A percentile compares a stretch with the other conserved stretches of the same genome.
Evolutionary conservation across 768 basidiomycete genomes (phyloP).

Genomic region (Pulveroboletus ravenelii): DNA sequence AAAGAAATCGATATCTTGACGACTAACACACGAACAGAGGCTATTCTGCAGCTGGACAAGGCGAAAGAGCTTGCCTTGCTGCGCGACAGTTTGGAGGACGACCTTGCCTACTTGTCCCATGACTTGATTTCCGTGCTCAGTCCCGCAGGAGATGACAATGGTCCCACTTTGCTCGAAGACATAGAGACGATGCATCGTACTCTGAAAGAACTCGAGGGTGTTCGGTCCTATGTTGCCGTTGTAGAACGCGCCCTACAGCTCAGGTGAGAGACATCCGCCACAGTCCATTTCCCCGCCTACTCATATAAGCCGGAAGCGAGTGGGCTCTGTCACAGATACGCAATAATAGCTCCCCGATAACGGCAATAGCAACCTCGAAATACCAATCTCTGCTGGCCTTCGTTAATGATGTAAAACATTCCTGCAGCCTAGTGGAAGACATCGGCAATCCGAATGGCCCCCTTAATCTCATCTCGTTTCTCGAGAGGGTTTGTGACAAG

Average conservation of each 20-base stretch:
- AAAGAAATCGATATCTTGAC: constrained; percentile 44
- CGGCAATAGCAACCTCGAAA: constrained; percentile 43
- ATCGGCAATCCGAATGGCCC: constrained; percentile 41
- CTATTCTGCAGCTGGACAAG: constrained; percentile 48
- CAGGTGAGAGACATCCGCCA: constrained; percentile 46
- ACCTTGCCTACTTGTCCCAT: constrained; percentile 61
- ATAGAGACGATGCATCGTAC: constrained; percentile 75
- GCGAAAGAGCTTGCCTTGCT: constrained; percentile 74
- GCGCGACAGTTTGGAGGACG: constrained; percentile 74
- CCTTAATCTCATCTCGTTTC: constrained; percentile 57
- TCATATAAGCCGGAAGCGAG: constrained; percentile 42
- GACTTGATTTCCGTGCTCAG: constrained; percentile 56
- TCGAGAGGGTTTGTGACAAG: constrained; percentile 57
- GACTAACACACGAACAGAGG: constrained; percentile 42
- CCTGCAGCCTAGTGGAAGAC: constrained; percentile 45
- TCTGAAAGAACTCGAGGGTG: constrained; percentile 70
- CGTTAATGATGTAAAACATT: constrained; percentile 43
- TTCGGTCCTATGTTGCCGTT: constrained; percentile 71
- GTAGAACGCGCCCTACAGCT: constrained; percentile 65
- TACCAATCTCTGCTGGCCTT: constrained; percentile 64
- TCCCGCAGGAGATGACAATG: constrained; percentile 39
- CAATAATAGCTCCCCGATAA: constrained; percentile 35
- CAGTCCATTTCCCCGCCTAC: not conserved
- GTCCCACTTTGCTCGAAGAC: constrained; percentile 72
- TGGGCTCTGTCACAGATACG: constrained; percentile 51